Evolutionary conservation across 2,329 filamentous ascomycete genomes (phyloP).

Genomic region (Orbilia blumenaviensis): DNA sequence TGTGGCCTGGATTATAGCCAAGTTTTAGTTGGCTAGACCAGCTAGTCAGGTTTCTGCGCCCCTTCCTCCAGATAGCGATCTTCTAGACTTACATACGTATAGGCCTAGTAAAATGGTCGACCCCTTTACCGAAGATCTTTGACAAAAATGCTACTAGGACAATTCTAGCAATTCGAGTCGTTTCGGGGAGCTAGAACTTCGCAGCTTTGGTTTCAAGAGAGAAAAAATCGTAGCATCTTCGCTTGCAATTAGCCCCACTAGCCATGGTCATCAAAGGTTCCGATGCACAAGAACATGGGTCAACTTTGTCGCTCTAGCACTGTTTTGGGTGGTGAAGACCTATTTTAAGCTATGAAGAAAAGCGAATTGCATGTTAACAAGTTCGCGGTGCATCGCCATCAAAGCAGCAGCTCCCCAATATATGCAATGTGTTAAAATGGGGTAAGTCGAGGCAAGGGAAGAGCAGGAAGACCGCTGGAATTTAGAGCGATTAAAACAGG

Average conservation of each 20-base stretch:
- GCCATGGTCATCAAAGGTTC: neutral
- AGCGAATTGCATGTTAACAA: neutral
- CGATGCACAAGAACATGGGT: neutral
- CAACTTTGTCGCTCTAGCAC: neutral
- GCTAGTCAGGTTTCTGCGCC: too few relatives aligned
- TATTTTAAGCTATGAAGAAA: constrained; percentile 8
- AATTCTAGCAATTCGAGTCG: constrained; percentile 23
- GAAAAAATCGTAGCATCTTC: neutral
- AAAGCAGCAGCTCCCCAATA: too few relatives aligned
- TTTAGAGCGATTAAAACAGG: neutral
- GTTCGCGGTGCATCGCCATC: too few relatives aligned
- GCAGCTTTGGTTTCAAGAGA: neutral
- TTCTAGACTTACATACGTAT: too few relatives aligned
- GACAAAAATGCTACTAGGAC: neutral
- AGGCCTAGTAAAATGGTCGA: neutral
- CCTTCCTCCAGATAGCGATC: too few relatives aligned
- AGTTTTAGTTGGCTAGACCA: too few relatives aligned
- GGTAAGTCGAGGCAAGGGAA: too few relatives aligned
- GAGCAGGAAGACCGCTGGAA: neutral
- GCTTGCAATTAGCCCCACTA: neutral
- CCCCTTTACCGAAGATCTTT: neutral
- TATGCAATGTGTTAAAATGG: too few relatives aligned
- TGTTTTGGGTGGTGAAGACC: constrained; percentile 6
- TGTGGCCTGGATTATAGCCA: too few relatives aligned
- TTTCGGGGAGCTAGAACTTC: constrained; percentile 23